These are phyloP conservation scores for Neurospora tetraspora DNA, from an alignment of 495 filamentous ascomycete species.

Conservation along the genomic window DNA sequence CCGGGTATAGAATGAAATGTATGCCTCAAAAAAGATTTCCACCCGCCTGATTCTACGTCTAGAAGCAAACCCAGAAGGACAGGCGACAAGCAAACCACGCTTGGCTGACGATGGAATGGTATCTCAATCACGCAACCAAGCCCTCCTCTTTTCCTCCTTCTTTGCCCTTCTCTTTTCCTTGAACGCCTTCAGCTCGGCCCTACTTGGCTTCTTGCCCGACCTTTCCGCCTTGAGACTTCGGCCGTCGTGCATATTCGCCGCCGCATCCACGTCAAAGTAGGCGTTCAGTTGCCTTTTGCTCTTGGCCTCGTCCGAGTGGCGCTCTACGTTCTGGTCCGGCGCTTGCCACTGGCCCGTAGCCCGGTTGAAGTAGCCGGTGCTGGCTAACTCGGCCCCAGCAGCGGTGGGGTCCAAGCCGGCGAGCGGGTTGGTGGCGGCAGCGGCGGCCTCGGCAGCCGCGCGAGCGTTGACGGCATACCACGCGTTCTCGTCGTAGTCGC, in stretches of 20 bases:
- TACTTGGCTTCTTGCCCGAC: constrained; percentile 75
- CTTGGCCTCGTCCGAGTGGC: constrained; percentile 86
- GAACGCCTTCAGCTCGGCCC: constrained; percentile 68
- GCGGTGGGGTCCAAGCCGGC: constrained; percentile 8
- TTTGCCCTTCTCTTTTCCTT: constrained; percentile 59
- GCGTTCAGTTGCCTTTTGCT: constrained; percentile 81
- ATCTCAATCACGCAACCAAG: constrained; percentile 74
- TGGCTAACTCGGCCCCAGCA: constrained; percentile 44
- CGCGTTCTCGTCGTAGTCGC: constrained; percentile 87
- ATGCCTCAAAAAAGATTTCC: not conserved
- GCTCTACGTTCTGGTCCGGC: constrained; percentile 42
- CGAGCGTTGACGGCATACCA: constrained; percentile 63
- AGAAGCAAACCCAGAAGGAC: not conserved
- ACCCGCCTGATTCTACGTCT: not conserved
- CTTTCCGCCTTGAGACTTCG: constrained; percentile 86
- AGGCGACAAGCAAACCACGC: not conserved
- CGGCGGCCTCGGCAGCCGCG: constrained; percentile 15
- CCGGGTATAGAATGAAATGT: not conserved
- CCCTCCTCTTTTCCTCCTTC: constrained; percentile 91
- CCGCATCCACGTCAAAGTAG: constrained; percentile 96
- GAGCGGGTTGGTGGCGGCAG: constrained; percentile 3
- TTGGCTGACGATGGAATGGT: not conserved
- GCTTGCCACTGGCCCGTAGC: constrained; percentile 85
- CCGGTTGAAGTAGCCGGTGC: constrained; percentile 76
- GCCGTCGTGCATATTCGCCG: constrained; percentile 87